Conservation (phyloP, 2,329 filamentous ascomycete genomes). For the Alternaria arborescens region DNA sequence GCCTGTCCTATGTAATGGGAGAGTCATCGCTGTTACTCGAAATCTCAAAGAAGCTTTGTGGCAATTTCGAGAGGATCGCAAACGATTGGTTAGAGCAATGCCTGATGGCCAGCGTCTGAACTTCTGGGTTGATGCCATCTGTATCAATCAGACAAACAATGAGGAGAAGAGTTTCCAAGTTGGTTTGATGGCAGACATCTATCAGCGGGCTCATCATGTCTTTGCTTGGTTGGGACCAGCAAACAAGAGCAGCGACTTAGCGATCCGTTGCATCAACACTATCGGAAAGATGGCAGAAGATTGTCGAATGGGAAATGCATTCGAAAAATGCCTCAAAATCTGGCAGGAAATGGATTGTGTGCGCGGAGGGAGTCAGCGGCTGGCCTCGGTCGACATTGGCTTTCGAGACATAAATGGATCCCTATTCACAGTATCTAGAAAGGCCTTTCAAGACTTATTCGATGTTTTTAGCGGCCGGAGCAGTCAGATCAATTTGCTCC, state of each 20-base stretch:
- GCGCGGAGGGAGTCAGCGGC: too few species aligned
- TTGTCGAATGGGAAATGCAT: not conserved
- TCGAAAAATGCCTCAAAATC: not conserved
- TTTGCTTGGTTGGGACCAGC: conserved; percentile 22
- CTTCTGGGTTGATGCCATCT: not conserved
- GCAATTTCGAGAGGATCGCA: conserved; percentile 2
- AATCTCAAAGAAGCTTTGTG: not conserved
- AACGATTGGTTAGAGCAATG: not conserved
- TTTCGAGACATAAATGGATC: too few species aligned
- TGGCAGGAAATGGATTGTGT: not conserved
- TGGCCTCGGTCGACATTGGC: not conserved
- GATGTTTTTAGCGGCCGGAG: not conserved
- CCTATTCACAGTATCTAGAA: not conserved
- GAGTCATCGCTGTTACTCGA: not conserved
- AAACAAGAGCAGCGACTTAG: not conserved
- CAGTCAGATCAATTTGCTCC: not conserved
- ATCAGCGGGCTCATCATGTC: conserved; percentile 6
- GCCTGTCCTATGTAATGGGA: not conserved
- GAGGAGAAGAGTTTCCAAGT: conserved; percentile 23
- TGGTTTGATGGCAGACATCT: conserved; percentile 23
- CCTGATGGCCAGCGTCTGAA: not conserved
- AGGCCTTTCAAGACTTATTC: not conserved
- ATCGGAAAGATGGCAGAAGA: not conserved
- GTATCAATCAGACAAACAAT: not conserved
- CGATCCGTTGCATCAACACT: not conserved